Evolutionary conservation across 352 stramenopile species (phyloP).

Genomic region (Pythium angustatum): DNA sequence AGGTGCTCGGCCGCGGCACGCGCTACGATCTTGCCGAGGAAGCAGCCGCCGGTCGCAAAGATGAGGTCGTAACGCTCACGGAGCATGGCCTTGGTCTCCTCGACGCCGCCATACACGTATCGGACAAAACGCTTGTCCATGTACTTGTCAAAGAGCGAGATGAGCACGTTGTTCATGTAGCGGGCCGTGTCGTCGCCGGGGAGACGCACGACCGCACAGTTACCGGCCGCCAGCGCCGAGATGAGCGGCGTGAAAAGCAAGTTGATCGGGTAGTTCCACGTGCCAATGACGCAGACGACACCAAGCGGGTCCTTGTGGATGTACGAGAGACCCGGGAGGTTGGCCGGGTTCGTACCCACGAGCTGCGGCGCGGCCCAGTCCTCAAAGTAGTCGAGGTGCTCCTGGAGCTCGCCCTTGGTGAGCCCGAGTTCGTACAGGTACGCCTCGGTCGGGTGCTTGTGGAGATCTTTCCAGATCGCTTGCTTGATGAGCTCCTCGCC

Average conservation of each 20-base stretch:
- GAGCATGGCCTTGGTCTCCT: constrained; percentile 82
- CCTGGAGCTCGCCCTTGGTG: constrained; percentile 65
- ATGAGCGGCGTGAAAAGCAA: constrained; percentile 56
- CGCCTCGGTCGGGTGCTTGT: constrained; percentile 72
- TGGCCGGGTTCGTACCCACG: constrained; percentile 49
- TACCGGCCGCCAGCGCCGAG: constrained; percentile 81
- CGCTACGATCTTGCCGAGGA: constrained; percentile 90
- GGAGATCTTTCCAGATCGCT: constrained; percentile 72
- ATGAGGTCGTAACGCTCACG: constrained; percentile 81
- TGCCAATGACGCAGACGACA: constrained; percentile 88
- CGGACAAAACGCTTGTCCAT: constrained; percentile 75
- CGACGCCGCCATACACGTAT: constrained; percentile 82
- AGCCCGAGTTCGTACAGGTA: constrained; percentile 52
- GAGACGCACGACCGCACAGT: constrained; percentile 93
- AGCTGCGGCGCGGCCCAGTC: constrained; percentile 59
- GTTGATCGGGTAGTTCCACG: constrained; percentile 93
- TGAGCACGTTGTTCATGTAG: constrained; percentile 56
- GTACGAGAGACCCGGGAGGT: constrained; percentile 62
- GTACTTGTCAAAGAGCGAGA: constrained; percentile 69
- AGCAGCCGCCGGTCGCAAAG: constrained; percentile 73
- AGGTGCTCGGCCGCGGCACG: constrained; percentile 90
- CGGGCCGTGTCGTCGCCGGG: constrained; percentile 85
- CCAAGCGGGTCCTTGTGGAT: constrained; percentile 74
- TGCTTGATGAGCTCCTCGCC: constrained; percentile 73
- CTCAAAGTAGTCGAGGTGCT: constrained; percentile 69